Evolutionary conservation across 1,284 basidiomycete species (phyloP), one percentile per base, ranked within the genome.

Genomic region (Apiotrichum gracile): DNA sequence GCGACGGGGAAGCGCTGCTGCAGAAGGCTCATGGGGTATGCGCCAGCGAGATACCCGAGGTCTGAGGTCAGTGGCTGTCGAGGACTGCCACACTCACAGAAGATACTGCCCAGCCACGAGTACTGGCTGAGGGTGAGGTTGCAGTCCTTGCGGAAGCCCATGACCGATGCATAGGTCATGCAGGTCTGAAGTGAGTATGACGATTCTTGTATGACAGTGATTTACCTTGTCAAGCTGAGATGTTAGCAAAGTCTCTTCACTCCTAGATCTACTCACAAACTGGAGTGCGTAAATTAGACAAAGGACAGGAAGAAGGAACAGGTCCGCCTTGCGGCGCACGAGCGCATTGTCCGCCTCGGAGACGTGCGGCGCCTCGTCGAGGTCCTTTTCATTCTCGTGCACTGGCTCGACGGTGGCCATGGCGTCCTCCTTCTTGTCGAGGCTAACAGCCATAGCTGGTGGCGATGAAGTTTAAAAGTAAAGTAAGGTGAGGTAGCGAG

Each of bases 341-440:
- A 81, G 77, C 27, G 69, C 58, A 5, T 80, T 79, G 66, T 85
- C 83, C 13, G 62, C 70, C 0, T 80, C 79, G 58, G 83, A 80
- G 47, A 84, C 61, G 37, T 21, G 10, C 7, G 19, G n/a, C 19
- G 19, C 37, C n/a, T 38, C 37, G 37, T 38, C 37, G 19, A 19
- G 37, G 2, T 38, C 37, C 3, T 21, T 1, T n/a, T 38, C 37
- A 5, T 38, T 19, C 17, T 21, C n/a, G 37, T 38, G 17, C 8
- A 38, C 37, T 10, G 37, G 37, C 37, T 38, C n/a, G n/a, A 38
- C 19, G 9, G 37, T 6, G 9, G 37, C 37, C 37, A 38, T 38
- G 37, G n/a, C 21, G 19, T 21, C 19, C n/a, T 38, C n/a, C 37
- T 38, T n/a, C 37, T 38, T 38, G 37, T 38, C 37, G 37, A 38